A percentile compares a stretch with the other conserved stretches of the same genome.
Evolutionary conservation across 129 eudicot species (phyloP).

Genomic region (Tanacetum coccineum): DNA sequence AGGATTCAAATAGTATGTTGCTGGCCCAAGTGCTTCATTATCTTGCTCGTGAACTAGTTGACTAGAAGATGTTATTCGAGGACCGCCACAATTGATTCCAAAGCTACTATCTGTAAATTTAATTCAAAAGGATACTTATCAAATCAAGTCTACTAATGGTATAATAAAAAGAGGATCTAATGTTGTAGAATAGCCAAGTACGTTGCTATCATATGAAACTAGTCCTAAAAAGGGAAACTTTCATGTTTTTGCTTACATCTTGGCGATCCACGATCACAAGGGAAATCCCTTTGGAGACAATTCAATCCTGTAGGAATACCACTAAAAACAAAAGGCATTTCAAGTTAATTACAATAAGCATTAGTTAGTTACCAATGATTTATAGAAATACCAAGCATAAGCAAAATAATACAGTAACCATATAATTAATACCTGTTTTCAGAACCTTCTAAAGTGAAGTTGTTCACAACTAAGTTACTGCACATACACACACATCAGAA

Average conservation of each 20-base stretch:
- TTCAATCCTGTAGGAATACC: slow-evolving; percentile 51
- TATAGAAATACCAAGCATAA: neutral
- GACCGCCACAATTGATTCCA: slow-evolving; percentile 73
- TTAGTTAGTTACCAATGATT: neutral
- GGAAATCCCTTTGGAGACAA: slow-evolving; percentile 68
- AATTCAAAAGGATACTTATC: neutral
- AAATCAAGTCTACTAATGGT: neutral
- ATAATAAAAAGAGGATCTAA: neutral
- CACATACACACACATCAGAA: slow-evolving; percentile 14
- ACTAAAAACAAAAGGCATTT: slow-evolving; percentile 22
- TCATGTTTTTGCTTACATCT: slow-evolving; percentile 44
- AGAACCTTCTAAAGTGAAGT: slow-evolving; percentile 48
- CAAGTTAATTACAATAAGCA: slow-evolving; percentile 1
- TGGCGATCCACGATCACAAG: slow-evolving; percentile 63
- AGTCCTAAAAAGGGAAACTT: neutral
- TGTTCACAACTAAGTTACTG: slow-evolving; percentile 82
- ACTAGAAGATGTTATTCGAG: slow-evolving; percentile 37
- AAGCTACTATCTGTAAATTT: slow-evolving; percentile 56
- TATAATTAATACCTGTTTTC: slow-evolving; percentile 40
- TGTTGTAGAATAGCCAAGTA: neutral
- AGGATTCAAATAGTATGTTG: slow-evolving; percentile 42
- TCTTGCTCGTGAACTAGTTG: slow-evolving; percentile 45
- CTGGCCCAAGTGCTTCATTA: slow-evolving; percentile 58
- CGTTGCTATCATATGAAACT: neutral
- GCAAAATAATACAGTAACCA: neutral